A percentile compares a stretch with the other conserved stretches of the same genome.
Conservation (phyloP, 768 basidiomycete species). For the Suillus sp. region DNA sequence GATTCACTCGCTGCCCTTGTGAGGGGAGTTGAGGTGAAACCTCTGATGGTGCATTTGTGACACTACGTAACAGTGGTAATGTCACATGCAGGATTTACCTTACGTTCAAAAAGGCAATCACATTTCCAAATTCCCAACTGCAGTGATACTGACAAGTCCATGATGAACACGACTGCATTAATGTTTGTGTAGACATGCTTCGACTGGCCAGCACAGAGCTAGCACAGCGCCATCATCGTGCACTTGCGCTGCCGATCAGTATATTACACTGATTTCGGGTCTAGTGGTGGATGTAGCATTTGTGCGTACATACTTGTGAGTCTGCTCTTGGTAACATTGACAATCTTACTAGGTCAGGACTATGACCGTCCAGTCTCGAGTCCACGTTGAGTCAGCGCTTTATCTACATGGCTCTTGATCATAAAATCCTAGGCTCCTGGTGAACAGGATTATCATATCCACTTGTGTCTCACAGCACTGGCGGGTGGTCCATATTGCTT, state of each 20-base stretch:
- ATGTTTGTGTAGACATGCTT: background rate
- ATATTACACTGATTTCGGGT: background rate
- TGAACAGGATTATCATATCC: background rate
- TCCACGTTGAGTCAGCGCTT: background rate
- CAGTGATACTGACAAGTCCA: no score
- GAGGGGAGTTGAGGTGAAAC: slow-evolving; percentile 1
- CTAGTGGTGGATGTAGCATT: background rate
- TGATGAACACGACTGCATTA: no score
- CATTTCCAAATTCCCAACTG: background rate
- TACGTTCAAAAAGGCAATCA: background rate
- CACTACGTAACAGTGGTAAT: background rate
- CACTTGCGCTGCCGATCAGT: background rate
- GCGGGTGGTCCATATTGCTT: background rate
- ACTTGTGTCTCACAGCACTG: background rate
- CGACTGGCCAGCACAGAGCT: background rate
- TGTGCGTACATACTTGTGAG: background rate
- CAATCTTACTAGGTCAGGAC: background rate
- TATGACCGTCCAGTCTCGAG: background rate
- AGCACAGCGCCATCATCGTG: background rate
- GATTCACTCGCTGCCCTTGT: background rate
- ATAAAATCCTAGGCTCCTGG: background rate
- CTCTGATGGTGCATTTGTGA: background rate
- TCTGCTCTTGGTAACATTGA: background rate
- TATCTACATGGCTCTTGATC: background rate
- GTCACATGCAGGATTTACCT: background rate